Evolutionary conservation across 805 yeast genomes (phyloP), one percentile per base, ranked within the genome.

Genomic region (Metschnikowia lachancei): DNA sequence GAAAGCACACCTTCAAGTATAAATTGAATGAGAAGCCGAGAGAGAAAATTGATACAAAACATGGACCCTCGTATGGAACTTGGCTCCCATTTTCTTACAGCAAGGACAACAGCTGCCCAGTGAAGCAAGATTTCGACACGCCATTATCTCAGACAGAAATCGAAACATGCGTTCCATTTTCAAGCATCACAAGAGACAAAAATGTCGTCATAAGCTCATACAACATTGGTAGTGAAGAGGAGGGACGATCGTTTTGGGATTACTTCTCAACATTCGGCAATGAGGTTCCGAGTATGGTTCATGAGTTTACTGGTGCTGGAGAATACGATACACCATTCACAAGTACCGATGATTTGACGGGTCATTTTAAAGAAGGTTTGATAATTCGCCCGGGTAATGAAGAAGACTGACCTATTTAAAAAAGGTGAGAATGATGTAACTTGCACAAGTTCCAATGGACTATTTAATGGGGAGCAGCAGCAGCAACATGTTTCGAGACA

Each of bases 131-230:
- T 16, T 32, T 42, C 19, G 54, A 51, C 12, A 47, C 51, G 3
- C 76, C 77, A 3, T 58, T 79, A 26, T 72, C 80, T 0, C 76
- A 77, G 47, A 74, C 80, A 28, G 85, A 80, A 57, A 74, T 81
- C 44, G 84, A 80, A 52, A 77, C 84, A 0, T 74, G 82, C 50
- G 61, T 59, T 18, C 75, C 75, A 4, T 69, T 63, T 45, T 55
- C 63, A 39, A 63, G 64, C 40, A 48, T 70, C 33, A 57, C 68
- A 24, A 63, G 62, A 41, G 61, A 60, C 50, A 55, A 58, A 36
- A 65, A 66, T 42, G 57, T 68, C 19, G 56, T 57, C 39, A 62
- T 70, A 49, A 60, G 67, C 24, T 59, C 63, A 10, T 70, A 60
- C 53, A n/a, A 24, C 13, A 17, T 32, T 5, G 60, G 58, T 18